Evolutionary conservation across 2,329 filamentous ascomycete species (phyloP).

Genomic region (Aspergillus tanneri): DNA sequence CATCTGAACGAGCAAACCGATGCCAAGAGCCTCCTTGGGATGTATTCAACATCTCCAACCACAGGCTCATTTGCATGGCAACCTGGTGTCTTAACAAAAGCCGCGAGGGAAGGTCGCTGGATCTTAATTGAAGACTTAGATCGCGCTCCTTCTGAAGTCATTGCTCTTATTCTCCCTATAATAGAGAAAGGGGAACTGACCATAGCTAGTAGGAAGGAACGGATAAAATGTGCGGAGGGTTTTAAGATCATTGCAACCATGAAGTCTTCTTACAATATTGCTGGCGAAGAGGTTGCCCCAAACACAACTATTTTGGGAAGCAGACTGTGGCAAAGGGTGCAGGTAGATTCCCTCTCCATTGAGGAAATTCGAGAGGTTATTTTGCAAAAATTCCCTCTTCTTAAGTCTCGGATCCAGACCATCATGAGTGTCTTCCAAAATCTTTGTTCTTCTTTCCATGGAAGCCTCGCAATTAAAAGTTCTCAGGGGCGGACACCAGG

Average conservation of each 20-base stretch:
- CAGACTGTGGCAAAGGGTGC: slow-evolving; percentile 81
- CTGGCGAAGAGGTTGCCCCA: slow-evolving; percentile 70
- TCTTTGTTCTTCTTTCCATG: slow-evolving; percentile 40
- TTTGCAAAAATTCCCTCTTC: slow-evolving; percentile 64
- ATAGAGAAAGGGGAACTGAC: slow-evolving; percentile 90
- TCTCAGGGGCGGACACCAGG: slow-evolving; percentile 59
- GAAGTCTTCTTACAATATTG: slow-evolving; percentile 64
- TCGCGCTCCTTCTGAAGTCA: slow-evolving; percentile 87
- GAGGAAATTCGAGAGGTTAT: slow-evolving; percentile 75
- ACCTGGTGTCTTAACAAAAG: slow-evolving; percentile 87
- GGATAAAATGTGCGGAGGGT: slow-evolving; percentile 74
- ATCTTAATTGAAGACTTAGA: slow-evolving; percentile 96
- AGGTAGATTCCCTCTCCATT: slow-evolving; percentile 63
- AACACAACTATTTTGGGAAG: slow-evolving; percentile 71
- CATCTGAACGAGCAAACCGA: slow-evolving; percentile 98
- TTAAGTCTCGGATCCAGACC: slow-evolving; percentile 57
- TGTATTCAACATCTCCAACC: slow-evolving; percentile 85
- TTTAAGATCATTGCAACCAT: slow-evolving; percentile 94
- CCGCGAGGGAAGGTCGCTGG: slow-evolving; percentile 92
- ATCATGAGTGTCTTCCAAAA: slow-evolving; percentile 59
- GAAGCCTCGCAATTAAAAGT: slow-evolving; percentile 38
- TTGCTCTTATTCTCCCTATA: slow-evolving; percentile 87
- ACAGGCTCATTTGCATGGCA: slow-evolving; percentile 92
- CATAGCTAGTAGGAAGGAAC: slow-evolving; percentile 85
- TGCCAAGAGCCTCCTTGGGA: slow-evolving; percentile 89